Conservation (phyloP, 495 filamentous ascomycete species). For the Penicillium daleae region DNA sequence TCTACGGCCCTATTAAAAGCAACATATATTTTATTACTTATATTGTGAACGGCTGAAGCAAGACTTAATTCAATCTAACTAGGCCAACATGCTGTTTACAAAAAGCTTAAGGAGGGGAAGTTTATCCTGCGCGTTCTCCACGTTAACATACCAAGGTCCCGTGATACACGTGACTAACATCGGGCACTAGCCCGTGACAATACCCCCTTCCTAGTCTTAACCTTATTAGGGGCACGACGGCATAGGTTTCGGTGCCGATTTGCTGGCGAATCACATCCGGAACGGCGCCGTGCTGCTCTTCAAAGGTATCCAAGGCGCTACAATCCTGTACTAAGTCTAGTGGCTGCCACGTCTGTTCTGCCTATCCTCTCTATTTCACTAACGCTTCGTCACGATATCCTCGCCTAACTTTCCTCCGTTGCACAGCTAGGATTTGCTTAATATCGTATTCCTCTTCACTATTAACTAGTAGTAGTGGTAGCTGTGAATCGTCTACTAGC, state of each 20-base stretch:
- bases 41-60: neutral
- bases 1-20: no score
- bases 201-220: conserved; percentile 1
- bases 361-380: conserved; percentile 2
- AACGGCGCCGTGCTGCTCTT: neutral
- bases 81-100: neutral
- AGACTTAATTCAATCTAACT: conserved; percentile 2
- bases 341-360: neutral
- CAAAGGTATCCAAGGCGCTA: neutral
- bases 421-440: neutral
- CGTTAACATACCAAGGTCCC: conserved; percentile 5
- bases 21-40: no score
- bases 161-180: neutral
- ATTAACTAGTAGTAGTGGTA: neutral
- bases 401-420: neutral
- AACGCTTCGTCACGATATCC: conserved; percentile 1
- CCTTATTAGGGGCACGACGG: neutral
- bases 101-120: neutral
- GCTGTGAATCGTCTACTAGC: conserved; percentile 3
- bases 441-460: neutral
- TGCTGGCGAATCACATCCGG: neutral
- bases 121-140: neutral
- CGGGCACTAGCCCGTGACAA: conserved; percentile 4
- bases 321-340: neutral
- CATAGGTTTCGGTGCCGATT: neutral